Percentiles rank a stretch among this genome's conserved stretches.
These are phyloP conservation scores for Termitomyces sp. DNA, from an alignment of 768 basidiomycete genomes.

Conservation along the genomic window DNA sequence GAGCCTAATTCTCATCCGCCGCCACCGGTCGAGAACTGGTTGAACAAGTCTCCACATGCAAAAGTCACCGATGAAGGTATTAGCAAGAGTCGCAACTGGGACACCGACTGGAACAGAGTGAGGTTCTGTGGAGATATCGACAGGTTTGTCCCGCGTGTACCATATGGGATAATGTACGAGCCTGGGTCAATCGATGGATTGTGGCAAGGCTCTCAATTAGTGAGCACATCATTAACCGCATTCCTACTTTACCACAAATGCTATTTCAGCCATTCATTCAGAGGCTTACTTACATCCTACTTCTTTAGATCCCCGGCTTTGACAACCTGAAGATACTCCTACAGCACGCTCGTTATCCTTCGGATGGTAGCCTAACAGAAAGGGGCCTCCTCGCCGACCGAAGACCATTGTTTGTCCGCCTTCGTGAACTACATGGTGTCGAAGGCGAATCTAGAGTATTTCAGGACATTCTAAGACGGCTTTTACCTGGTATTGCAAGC, in stretches of 20 bases:
- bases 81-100: slow-evolving; percentile 33
- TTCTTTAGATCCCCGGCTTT: slow-evolving; percentile 19
- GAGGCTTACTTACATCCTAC: neutral
- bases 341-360: slow-evolving; percentile 12
- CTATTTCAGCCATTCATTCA: neutral
- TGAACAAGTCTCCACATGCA: slow-evolving; percentile 14
- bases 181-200: slow-evolving; percentile 44
- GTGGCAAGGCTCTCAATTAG: slow-evolving; percentile 54
- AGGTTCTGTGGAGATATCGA: slow-evolving; percentile 29
- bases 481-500: neutral
- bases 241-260: neutral
- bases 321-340: slow-evolving; percentile 9
- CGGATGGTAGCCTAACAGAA: slow-evolving; percentile 20
- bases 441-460: slow-evolving; percentile 7
- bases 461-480: neutral
- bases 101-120: slow-evolving; percentile 48
- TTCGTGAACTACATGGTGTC: slow-evolving; percentile 46
- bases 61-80: neutral
- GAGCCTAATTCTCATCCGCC: neutral
- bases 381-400: neutral
- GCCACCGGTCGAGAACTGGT: slow-evolving; percentile 6
- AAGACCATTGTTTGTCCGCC: slow-evolving; percentile 37
- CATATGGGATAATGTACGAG: slow-evolving; percentile 26
- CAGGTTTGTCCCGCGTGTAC: slow-evolving; percentile 4
- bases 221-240: slow-evolving; percentile 22